Evolutionary conservation across 2,329 filamentous ascomycete genomes (phyloP).

Genomic region (Alternaria sp.): DNA sequence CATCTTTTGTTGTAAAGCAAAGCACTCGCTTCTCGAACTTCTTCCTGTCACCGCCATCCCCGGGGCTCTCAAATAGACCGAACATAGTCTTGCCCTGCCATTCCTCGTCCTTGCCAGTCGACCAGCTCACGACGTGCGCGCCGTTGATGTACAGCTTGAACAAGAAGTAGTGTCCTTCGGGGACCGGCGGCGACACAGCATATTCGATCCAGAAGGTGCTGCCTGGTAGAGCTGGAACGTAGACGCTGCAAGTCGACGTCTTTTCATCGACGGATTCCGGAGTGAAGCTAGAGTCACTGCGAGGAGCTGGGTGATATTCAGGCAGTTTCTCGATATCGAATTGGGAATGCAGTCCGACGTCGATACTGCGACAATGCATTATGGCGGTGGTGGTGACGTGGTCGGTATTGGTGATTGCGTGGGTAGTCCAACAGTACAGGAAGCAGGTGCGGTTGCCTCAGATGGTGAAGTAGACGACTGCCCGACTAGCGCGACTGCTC

Average conservation of each 20-base stretch:
- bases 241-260: slow-evolving; percentile 42
- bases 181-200: slow-evolving; percentile 37
- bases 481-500: not conserved
- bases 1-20: slow-evolving; percentile 41
- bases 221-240: slow-evolving; percentile 43
- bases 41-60: slow-evolving; percentile 35
- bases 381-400: not conserved
- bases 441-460: not conserved
- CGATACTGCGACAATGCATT: slow-evolving; percentile 49
- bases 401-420: not conserved
- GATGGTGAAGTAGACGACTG: not conserved
- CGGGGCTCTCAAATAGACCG: slow-evolving; percentile 47
- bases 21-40: slow-evolving; percentile 52
- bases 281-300: slow-evolving; percentile 3
- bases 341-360: slow-evolving; percentile 50
- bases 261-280: slow-evolving; percentile 27
- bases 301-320: slow-evolving; percentile 41
- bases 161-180: slow-evolving; percentile 46
- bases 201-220: slow-evolving; percentile 56
- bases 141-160: slow-evolving; percentile 56
- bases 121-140: slow-evolving; percentile 52
- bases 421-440: not conserved
- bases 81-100: slow-evolving; percentile 56
- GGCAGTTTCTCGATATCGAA: slow-evolving; percentile 49
- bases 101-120: slow-evolving; percentile 49